These are phyloP conservation scores for Andrographis paniculata DNA, from an alignment of 305 asterid species.

Conservation along the genomic window DNA sequence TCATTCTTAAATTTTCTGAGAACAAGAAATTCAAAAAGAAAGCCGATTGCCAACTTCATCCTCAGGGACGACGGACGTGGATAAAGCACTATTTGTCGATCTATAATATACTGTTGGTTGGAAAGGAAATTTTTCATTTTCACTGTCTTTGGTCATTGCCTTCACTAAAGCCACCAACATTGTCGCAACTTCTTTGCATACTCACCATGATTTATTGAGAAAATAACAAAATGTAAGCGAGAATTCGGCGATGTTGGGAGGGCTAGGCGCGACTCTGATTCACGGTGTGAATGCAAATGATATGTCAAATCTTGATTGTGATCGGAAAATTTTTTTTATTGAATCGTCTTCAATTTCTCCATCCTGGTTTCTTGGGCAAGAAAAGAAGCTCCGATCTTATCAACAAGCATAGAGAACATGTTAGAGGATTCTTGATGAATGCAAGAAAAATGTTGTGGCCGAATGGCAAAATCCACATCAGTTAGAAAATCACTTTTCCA, in stretches of 20 bases:
- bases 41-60: too few relatives aligned
- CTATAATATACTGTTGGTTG: too few relatives aligned
- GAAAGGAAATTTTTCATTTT: too few relatives aligned
- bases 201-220: slow-evolving; percentile 23
- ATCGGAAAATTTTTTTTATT: too few relatives aligned
- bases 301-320: slow-evolving; percentile 20
- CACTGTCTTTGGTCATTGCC: neutral
- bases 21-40: too few relatives aligned
- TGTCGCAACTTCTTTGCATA: too few relatives aligned
- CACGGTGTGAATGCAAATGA: slow-evolving; percentile 50
- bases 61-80: too few relatives aligned
- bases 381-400: slow-evolving; percentile 25
- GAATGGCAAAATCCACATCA: slow-evolving; percentile 46
- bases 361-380: slow-evolving; percentile 48
- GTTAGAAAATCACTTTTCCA: slow-evolving; percentile 37
- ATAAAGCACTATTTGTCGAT: too few relatives aligned
- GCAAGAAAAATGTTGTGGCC: slow-evolving; percentile 34
- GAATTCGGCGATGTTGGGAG: slow-evolving; percentile 26
- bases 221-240: slow-evolving; percentile 35
- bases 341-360: slow-evolving; percentile 55
- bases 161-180: slow-evolving; percentile 11
- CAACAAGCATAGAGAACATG: slow-evolving; percentile 45
- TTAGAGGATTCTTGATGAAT: slow-evolving; percentile 32
- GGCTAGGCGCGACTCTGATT: slow-evolving; percentile 33
- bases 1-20: too few relatives aligned